Conservation (phyloP, 2,329 filamentous ascomycete species). For the Diplodia seriata region DNA sequence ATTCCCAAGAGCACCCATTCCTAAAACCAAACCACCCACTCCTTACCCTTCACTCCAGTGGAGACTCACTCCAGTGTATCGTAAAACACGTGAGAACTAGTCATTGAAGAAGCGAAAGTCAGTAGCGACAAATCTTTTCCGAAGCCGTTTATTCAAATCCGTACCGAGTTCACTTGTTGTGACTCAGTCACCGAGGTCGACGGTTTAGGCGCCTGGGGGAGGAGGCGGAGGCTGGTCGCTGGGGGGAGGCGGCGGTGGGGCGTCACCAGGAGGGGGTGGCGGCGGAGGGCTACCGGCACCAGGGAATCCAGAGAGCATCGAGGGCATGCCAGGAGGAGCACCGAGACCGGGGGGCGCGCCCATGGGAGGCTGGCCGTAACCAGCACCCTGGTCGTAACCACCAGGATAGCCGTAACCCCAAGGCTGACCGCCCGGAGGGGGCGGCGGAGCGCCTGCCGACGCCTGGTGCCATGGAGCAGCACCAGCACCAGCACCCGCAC, state of each 20-base stretch:
- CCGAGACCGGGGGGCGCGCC: constrained; percentile 54
- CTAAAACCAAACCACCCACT: constrained; percentile 14
- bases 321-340: constrained; percentile 63
- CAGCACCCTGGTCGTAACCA: constrained; percentile 47
- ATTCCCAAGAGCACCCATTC: neutral
- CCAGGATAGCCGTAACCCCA: constrained; percentile 54
- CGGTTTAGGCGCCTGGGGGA: constrained; percentile 47
- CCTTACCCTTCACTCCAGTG: constrained; percentile 19
- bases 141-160: neutral
- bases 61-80: constrained; percentile 10
- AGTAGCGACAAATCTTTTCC: constrained; percentile 12
- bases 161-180: neutral
- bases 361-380: constrained; percentile 33
- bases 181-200: neutral
- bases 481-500: constrained; percentile 35
- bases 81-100: constrained; percentile 27
- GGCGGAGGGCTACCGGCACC: constrained; percentile 62
- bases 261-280: constrained; percentile 66
- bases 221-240: constrained; percentile 68
- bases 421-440: constrained; percentile 49
- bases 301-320: constrained; percentile 70
- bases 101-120: constrained; percentile 14
- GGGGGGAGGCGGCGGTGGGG: constrained; percentile 63
- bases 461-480: constrained; percentile 68
- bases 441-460: constrained; percentile 53